Percentiles rank a stretch among this genome's conserved stretches.
Conservation (phyloP, 2,329 filamentous ascomycete species). For the Xylaria sp. region DNA sequence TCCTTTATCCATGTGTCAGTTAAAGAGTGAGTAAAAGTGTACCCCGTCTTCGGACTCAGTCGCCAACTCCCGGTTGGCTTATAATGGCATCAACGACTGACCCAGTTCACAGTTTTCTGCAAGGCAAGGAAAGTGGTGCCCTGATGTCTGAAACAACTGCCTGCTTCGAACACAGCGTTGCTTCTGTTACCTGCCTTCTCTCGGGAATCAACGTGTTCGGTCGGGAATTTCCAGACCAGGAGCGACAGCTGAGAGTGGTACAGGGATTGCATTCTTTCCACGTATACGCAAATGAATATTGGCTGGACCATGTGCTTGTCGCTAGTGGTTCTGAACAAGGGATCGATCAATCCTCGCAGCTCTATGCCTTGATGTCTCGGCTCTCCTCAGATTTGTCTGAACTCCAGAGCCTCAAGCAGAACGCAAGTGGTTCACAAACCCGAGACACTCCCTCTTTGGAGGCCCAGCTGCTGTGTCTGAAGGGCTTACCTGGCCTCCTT, state of each 20-base stretch:
- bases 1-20: conserved; percentile 17
- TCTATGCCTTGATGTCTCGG: not conserved
- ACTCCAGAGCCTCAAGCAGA: too few species aligned
- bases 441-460: too few species aligned
- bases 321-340: not conserved
- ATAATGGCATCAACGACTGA: too few species aligned
- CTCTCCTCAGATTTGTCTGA: conserved; percentile 1
- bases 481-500: too few species aligned
- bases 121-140: not conserved
- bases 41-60: too few species aligned
- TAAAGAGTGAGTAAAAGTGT: conserved; percentile 3
- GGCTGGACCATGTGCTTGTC: conserved; percentile 9
- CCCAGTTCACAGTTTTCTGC: not conserved
- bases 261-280: conserved; percentile 13
- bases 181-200: conserved; percentile 5
- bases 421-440: too few species aligned
- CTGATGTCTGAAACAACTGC: not conserved
- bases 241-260: not conserved
- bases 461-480: too few species aligned
- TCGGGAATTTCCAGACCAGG: not conserved
- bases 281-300: conserved; percentile 8
- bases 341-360: not conserved
- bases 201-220: conserved; percentile 10
- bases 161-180: conserved; percentile 13
- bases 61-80: too few species aligned